These are phyloP conservation scores for Aspergillus homomorphus DNA, from an alignment of 495 filamentous ascomycete species.

Conservation along the genomic window DNA sequence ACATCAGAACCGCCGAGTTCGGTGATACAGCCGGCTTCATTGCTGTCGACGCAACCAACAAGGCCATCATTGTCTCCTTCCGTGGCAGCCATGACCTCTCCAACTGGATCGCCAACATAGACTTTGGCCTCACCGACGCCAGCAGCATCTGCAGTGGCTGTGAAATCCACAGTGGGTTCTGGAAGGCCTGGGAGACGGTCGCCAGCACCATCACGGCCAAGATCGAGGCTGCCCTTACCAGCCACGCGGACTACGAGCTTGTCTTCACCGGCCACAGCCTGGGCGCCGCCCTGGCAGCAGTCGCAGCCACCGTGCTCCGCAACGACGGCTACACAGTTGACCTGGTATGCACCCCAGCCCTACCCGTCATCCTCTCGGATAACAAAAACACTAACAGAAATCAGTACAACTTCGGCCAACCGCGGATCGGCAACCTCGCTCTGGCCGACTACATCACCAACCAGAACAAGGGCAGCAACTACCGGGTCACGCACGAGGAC, in stretches of 20 bases:
- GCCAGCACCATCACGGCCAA: constrained; percentile 34
- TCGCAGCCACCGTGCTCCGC: constrained; percentile 55
- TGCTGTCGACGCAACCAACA: constrained; percentile 55
- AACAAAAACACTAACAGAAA: neutral
- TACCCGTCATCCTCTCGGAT: neutral
- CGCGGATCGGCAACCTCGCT: constrained; percentile 55
- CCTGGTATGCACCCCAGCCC: constrained; percentile 17
- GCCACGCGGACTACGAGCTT: constrained; percentile 50
- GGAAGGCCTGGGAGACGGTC: constrained; percentile 45
- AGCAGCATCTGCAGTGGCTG: constrained; percentile 47
- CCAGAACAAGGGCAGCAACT: constrained; percentile 44
- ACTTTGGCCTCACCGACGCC: constrained; percentile 27
- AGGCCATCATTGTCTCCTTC: constrained; percentile 60
- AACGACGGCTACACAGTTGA: constrained; percentile 34
- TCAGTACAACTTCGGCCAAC: constrained; percentile 62
- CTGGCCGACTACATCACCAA: constrained; percentile 51
- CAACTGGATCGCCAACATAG: constrained; percentile 62
- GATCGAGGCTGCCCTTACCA: constrained; percentile 22
- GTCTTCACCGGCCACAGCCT: constrained; percentile 61
- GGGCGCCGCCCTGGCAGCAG: constrained; percentile 57
- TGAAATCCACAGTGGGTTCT: constrained; percentile 50
- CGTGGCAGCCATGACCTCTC: constrained; percentile 55
- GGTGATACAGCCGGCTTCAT: constrained; percentile 65
- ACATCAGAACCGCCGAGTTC: constrained; percentile 39
- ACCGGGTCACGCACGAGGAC: constrained; percentile 61